These are phyloP conservation scores for Cyberlindnera petersonii DNA, from an alignment of 805 yeast genomes.

Conservation along the genomic window DNA sequence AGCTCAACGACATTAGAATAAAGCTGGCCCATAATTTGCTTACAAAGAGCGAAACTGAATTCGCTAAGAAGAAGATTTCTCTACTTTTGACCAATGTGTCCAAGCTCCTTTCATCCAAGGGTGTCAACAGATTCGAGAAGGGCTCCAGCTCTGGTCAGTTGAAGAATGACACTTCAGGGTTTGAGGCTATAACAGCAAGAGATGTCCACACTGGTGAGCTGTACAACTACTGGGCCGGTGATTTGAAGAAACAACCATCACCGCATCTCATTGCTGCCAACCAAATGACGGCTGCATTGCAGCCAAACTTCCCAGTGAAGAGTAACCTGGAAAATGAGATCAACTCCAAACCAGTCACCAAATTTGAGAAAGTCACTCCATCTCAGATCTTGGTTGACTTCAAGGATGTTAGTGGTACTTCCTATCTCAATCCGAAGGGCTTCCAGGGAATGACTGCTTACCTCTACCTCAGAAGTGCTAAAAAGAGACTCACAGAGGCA, in stretches of 20 bases:
- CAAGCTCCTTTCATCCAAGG: slow-evolving; percentile 51
- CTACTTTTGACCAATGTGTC: slow-evolving; percentile 54
- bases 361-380: slow-evolving; percentile 44
- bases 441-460: slow-evolving; percentile 70
- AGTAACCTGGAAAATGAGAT: slow-evolving; percentile 34
- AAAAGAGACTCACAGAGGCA: slow-evolving; percentile 70
- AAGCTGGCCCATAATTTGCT: slow-evolving; percentile 47
- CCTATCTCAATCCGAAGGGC: slow-evolving; percentile 58
- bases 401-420: slow-evolving; percentile 62
- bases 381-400: slow-evolving; percentile 73
- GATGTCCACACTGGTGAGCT: slow-evolving; percentile 56
- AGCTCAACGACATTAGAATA: slow-evolving; percentile 55
- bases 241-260: slow-evolving; percentile 31
- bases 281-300: slow-evolving; percentile 67
- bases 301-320: slow-evolving; percentile 62
- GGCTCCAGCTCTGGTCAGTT: slow-evolving; percentile 20
- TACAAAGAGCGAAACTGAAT: slow-evolving; percentile 48
- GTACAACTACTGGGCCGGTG: slow-evolving; percentile 34
- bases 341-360: slow-evolving; percentile 43
- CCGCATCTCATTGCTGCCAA: slow-evolving; percentile 61
- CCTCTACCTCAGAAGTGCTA: slow-evolving; percentile 62
- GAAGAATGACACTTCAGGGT: slow-evolving; percentile 54
- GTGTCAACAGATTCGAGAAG: slow-evolving; percentile 30
- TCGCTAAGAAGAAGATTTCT: slow-evolving; percentile 49
- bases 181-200: slow-evolving; percentile 64